Percentiles rank a stretch among this genome's conserved stretches.
Evolutionary conservation across 1,139 yeast species (phyloP).

Genomic region (Blastobotrys ciferrii): DNA sequence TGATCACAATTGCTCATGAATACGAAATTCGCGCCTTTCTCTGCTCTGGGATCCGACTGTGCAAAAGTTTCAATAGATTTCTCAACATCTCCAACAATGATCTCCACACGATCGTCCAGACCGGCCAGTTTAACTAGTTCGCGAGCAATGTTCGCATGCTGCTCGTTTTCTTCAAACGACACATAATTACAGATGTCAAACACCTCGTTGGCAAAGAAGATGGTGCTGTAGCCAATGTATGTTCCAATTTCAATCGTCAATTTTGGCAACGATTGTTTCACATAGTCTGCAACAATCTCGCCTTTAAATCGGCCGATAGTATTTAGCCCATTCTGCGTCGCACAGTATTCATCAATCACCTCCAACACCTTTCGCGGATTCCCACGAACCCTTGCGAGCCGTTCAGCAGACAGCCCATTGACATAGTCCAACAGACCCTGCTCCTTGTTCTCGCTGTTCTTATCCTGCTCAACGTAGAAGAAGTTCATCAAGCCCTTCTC

Average conservation of each 20-base stretch:
- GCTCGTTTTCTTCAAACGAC: not conserved
- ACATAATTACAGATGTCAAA: not conserved
- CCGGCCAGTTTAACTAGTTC: not conserved
- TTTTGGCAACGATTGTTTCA: not conserved
- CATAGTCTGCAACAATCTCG: not conserved
- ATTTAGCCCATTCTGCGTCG: not conserved
- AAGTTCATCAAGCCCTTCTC: not conserved
- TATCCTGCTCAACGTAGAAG: not conserved
- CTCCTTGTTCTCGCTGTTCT: not conserved
- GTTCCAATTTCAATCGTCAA: not conserved
- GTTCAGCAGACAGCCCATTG: not conserved
- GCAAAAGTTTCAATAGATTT: not conserved
- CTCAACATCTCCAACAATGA: not conserved
- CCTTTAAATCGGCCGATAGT: not conserved
- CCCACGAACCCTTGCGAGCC: not conserved
- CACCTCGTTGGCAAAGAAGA: not conserved
- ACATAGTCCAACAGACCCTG: not conserved
- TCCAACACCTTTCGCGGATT: not conserved
- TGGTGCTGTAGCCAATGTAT: not conserved
- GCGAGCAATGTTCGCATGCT: not conserved
- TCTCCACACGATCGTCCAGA: not conserved
- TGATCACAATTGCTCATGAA: not conserved
- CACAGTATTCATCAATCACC: not conserved
- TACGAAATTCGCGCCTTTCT: not conserved
- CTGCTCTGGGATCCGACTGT: not conserved